phyloP scores from a whole-genome alignment of 192 early-diverging fungal genomes.

The Gigaspora rosea region DNA sequence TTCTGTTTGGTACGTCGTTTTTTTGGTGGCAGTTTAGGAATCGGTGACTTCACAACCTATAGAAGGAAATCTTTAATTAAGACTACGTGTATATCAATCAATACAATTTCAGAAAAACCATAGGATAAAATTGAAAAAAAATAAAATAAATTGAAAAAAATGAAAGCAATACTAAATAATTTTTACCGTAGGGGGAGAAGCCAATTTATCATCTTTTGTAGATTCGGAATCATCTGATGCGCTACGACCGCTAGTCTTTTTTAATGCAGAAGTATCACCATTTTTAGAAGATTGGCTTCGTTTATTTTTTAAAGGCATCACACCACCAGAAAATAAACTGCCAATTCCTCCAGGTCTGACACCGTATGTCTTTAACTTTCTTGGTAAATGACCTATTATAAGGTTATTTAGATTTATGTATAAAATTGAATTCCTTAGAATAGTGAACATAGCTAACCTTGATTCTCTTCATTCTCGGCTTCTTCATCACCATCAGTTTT shows the following conservation, averaged over 20 bases:
- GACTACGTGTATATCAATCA: neutral
- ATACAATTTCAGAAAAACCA: neutral
- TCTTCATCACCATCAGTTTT: slow-evolving; percentile 36
- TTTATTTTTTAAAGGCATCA: slow-evolving; percentile 71
- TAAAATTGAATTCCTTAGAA: neutral
- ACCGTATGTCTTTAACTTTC: slow-evolving; percentile 74
- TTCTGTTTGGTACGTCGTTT: neutral
- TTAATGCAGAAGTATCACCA: neutral
- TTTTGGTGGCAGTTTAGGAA: slow-evolving; percentile 1
- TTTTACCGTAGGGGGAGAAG: neutral
- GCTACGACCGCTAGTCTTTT: neutral
- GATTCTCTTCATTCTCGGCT: slow-evolving; percentile 30
- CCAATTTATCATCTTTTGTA: neutral
- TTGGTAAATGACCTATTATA: slow-evolving; percentile 31
- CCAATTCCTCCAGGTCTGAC: slow-evolving; percentile 81
- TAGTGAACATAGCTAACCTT: neutral
- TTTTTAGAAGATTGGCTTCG: slow-evolving; percentile 7
- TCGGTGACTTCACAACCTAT: neutral
- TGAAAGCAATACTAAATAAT: neutral
- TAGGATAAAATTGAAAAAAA: neutral
- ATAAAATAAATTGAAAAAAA: too few relatives aligned
- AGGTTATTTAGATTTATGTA: neutral
- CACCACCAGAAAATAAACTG: slow-evolving; percentile 69
- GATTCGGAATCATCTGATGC: slow-evolving; percentile 9
- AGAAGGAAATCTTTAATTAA: neutral